phyloP scores from a whole-genome alignment of 352 stramenopile species.

The Phytophthora pluvialis region DNA sequence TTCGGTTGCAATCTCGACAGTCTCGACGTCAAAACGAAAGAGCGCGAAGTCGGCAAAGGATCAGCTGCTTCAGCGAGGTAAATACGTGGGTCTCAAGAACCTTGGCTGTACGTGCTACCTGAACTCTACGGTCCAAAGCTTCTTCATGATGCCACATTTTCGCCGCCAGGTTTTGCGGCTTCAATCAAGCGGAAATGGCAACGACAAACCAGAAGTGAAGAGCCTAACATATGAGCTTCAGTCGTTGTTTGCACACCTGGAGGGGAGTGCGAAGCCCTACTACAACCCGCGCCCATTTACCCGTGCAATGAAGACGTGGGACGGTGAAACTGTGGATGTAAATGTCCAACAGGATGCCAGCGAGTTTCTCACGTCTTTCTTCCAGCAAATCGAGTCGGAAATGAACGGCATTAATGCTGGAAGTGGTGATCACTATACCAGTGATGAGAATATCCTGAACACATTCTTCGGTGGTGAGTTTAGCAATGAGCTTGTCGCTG shows the following conservation, averaged over 20 bases:
- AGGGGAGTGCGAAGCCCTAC: slow-evolving; percentile 85
- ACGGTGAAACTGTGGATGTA: slow-evolving; percentile 89
- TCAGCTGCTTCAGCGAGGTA: slow-evolving; percentile 61
- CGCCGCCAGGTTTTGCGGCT: slow-evolving; percentile 85
- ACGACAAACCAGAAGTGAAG: slow-evolving; percentile 25
- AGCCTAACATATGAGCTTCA: slow-evolving; percentile 89
- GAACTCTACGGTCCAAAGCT: slow-evolving; percentile 95
- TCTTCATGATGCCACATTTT: slow-evolving; percentile 95
- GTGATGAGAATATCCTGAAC: slow-evolving; percentile 85
- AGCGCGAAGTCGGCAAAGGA: slow-evolving; percentile 49
- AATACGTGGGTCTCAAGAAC: slow-evolving; percentile 95
- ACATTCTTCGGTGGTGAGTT: slow-evolving; percentile 91
- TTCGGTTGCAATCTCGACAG: slow-evolving; percentile 16
- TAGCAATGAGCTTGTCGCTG: slow-evolving; percentile 92
- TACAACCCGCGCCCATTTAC: slow-evolving; percentile 87
- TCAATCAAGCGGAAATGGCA: slow-evolving; percentile 30
- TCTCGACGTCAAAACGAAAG: slow-evolving; percentile 62
- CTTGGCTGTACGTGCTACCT: slow-evolving; percentile 96
- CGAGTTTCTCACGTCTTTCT: slow-evolving; percentile 94
- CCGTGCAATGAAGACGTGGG: slow-evolving; percentile 86
- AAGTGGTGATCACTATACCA: slow-evolving; percentile 33
- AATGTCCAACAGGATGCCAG: slow-evolving; percentile 93
- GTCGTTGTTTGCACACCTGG: slow-evolving; percentile 90
- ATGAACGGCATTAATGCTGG: slow-evolving; percentile 78
- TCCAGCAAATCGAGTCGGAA: slow-evolving; percentile 92